These are phyloP conservation scores for Mucor irregularis DNA, from an alignment of 371 early-diverging fungal species.

Conservation along the genomic window DNA sequence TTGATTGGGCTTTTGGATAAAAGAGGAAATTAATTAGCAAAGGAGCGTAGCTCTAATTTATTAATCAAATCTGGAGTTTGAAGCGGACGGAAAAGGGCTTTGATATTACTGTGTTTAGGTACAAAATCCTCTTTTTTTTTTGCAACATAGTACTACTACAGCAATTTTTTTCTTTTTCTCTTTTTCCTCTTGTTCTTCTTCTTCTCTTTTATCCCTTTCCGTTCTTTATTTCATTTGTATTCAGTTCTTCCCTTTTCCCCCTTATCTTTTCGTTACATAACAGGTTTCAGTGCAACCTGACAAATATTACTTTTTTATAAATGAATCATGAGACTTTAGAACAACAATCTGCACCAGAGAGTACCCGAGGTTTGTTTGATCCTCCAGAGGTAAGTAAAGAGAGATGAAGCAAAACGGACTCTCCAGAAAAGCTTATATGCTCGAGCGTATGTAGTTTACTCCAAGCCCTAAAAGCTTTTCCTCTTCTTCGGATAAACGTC, in stretches of 20 bases:
- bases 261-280: background rate
- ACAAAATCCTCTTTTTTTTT: too few species aligned
- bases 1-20: too few species aligned
- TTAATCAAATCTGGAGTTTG: too few species aligned
- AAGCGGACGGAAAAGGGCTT: background rate
- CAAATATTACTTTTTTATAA: conserved; percentile 6
- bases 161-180: background rate
- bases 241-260: conserved; percentile 5
- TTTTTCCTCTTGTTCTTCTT: conserved; percentile 7
- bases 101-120: background rate
- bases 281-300: too few species aligned
- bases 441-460: background rate
- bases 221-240: conserved; percentile 2
- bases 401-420: background rate
- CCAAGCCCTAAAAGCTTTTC: conserved; percentile 2
- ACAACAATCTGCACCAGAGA: conserved; percentile 58
- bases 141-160: background rate
- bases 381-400: conserved; percentile 21
- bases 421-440: background rate
- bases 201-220: conserved; percentile 15
- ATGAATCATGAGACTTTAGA: conserved; percentile 46
- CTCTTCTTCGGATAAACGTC: conserved; percentile 31
- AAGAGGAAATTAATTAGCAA: too few species aligned
- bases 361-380: conserved; percentile 55
- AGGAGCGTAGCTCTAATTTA: too few species aligned